A percentile compares a stretch with the other conserved stretches of the same genome.
phyloP scores from a whole-genome alignment of 352 stramenopile genomes.

The Globisporangium canariense region DNA sequence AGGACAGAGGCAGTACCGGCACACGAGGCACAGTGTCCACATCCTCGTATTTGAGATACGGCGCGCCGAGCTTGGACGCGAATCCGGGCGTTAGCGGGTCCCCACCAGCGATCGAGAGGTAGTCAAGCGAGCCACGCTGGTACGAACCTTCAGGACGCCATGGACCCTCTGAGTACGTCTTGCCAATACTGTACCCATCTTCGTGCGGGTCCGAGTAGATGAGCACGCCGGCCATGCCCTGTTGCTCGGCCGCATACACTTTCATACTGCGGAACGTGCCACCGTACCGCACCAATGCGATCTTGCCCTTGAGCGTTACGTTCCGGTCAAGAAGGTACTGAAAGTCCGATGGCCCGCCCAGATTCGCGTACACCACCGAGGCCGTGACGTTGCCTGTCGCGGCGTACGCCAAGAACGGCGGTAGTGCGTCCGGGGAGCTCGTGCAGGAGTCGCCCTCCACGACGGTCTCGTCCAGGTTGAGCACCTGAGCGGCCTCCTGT shows the following conservation, averaged over 20 bases:
- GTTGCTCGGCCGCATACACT: constrained; percentile 79
- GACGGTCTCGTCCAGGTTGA: constrained; percentile 56
- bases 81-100: constrained; percentile 64
- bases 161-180: constrained; percentile 74
- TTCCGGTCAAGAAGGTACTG: constrained; percentile 61
- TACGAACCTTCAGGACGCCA: constrained; percentile 78
- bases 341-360: constrained; percentile 80
- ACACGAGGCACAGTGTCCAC: constrained; percentile 63
- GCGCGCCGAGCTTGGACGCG: constrained; percentile 37
- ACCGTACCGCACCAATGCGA: constrained; percentile 86
- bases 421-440: constrained; percentile 49
- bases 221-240: constrained; percentile 70
- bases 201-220: constrained; percentile 90
- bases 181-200: constrained; percentile 67
- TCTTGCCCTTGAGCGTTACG: constrained; percentile 72
- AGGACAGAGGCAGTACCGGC: constrained; percentile 67
- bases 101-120: constrained; percentile 67
- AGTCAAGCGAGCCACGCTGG: constrained; percentile 85
- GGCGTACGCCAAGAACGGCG: constrained; percentile 82
- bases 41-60: constrained; percentile 40
- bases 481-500: constrained; percentile 18
- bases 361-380: constrained; percentile 87
- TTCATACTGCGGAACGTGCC: constrained; percentile 70
- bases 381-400: constrained; percentile 70
- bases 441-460: constrained; percentile 67